These are phyloP conservation scores for Anastatica hierochuntica DNA, from an alignment of 345 rosid species.

Conservation along the genomic window DNA sequence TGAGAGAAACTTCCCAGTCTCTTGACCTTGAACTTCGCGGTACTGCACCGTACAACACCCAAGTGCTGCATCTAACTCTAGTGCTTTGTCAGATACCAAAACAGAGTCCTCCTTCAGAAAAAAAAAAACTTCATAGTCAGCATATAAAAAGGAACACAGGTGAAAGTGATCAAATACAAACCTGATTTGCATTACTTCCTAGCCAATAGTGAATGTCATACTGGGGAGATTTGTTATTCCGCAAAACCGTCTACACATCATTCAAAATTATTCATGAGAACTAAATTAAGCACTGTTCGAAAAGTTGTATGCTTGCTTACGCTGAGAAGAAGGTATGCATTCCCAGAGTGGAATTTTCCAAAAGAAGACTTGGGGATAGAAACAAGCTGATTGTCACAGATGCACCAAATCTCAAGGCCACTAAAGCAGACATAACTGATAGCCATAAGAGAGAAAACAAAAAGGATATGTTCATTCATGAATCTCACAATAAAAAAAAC, in stretches of 20 bases:
- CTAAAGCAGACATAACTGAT: conserved; percentile 19
- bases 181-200: conserved; percentile 58
- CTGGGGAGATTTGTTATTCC: conserved; percentile 41
- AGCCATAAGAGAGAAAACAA: conserved; percentile 7
- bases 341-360: conserved; percentile 69
- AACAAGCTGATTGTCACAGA: conserved; percentile 41
- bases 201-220: conserved; percentile 80
- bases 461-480: too few species aligned
- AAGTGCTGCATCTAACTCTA: conserved; percentile 64
- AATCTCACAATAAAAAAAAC: neutral
- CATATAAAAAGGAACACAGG: neutral
- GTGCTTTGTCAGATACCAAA: conserved; percentile 65
- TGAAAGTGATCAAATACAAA: neutral
- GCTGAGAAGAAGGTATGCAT: conserved; percentile 51
- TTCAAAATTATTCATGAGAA: too few species aligned
- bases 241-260: conserved; percentile 43
- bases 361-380: conserved; percentile 45
- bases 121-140: too few species aligned
- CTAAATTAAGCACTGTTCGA: too few species aligned
- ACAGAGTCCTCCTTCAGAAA: conserved; percentile 51
- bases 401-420: conserved; percentile 78
- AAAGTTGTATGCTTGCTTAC: conserved; percentile 30
- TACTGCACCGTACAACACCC: conserved; percentile 83
- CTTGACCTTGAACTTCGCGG: too few species aligned
- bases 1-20: conserved; percentile 67